These are phyloP conservation scores for Cerrena zonata DNA, from an alignment of 1,284 basidiomycete species.

Conservation along the genomic window DNA sequence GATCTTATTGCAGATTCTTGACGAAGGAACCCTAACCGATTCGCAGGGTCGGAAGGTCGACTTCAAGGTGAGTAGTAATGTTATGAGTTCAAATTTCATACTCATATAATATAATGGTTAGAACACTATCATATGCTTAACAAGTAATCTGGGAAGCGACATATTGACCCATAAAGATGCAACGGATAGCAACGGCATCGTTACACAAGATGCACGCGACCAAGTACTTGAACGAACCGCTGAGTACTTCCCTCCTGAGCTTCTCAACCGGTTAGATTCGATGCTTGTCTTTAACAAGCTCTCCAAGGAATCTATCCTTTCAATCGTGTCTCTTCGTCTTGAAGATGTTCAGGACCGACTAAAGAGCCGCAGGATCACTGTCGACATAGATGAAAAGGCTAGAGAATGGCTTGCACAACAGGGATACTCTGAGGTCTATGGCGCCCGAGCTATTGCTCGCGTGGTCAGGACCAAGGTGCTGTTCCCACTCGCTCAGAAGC, in stretches of 20 bases:
- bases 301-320: constrained; percentile 63
- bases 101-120: constrained; percentile 26
- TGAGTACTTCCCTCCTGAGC: constrained; percentile 83
- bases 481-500: constrained; percentile 71
- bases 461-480: constrained; percentile 75
- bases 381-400: constrained; percentile 67
- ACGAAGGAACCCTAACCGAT: constrained; percentile 87
- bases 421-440: constrained; percentile 84
- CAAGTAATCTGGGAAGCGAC: constrained; percentile 51
- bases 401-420: constrained; percentile 69
- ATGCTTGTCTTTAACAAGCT: constrained; percentile 89
- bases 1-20: constrained; percentile 87
- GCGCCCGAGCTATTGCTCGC: constrained; percentile 78
- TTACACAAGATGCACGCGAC: constrained; percentile 58
- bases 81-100: background rate
- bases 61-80: constrained; percentile 63
- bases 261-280: constrained; percentile 85
- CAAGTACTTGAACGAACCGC: constrained; percentile 74
- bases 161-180: constrained; percentile 71
- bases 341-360: constrained; percentile 69
- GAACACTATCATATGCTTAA: constrained; percentile 77
- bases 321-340: constrained; percentile 75
- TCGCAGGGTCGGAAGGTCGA: constrained; percentile 69
- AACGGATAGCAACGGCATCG: constrained; percentile 58
- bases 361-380: constrained; percentile 57